Percentiles rank a stretch among this genome's conserved stretches.
phyloP scores from a whole-genome alignment of 164 flowering plant species.

The Akebia trifoliata region DNA sequence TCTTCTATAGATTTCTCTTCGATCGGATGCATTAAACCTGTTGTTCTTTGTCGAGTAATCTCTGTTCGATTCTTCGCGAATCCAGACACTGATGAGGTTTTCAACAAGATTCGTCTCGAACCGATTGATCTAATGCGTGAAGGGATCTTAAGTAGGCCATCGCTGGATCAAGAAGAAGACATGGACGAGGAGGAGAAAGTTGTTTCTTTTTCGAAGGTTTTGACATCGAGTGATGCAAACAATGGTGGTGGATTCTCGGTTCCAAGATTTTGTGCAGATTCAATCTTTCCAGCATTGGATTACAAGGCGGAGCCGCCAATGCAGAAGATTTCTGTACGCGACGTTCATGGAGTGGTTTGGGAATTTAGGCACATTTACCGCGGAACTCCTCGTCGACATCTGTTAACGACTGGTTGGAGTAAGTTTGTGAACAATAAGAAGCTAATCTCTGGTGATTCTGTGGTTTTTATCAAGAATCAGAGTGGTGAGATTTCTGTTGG shows the following conservation, averaged over 20 bases:
- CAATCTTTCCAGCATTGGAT: conserved; percentile 58
- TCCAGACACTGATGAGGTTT: conserved; percentile 52
- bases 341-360: conserved; percentile 52
- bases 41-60: conserved; percentile 35
- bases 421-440: conserved; percentile 73
- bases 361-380: conserved; percentile 61
- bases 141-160: too few species aligned
- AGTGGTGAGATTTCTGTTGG: conserved; percentile 45
- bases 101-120: conserved; percentile 31
- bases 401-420: conserved; percentile 91
- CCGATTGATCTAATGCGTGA: conserved; percentile 2
- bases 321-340: conserved; percentile 47
- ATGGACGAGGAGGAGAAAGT: conserved; percentile 14
- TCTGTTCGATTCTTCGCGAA: conserved; percentile 38
- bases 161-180: not conserved
- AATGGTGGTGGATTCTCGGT: conserved; percentile 94
- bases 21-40: conserved; percentile 13
- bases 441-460: conserved; percentile 71
- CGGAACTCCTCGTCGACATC: conserved; percentile 76
- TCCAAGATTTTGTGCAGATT: conserved; percentile 74
- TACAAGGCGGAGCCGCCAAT: conserved; percentile 60
- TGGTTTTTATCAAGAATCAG: conserved; percentile 52
- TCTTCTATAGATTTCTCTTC: conserved; percentile 17
- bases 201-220: conserved; percentile 47
- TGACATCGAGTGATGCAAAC: conserved; percentile 78